Evolutionary conservation across 805 yeast genomes (phyloP), one percentile per base, ranked within the genome.

Genomic region (Pichia ethanolica): DNA sequence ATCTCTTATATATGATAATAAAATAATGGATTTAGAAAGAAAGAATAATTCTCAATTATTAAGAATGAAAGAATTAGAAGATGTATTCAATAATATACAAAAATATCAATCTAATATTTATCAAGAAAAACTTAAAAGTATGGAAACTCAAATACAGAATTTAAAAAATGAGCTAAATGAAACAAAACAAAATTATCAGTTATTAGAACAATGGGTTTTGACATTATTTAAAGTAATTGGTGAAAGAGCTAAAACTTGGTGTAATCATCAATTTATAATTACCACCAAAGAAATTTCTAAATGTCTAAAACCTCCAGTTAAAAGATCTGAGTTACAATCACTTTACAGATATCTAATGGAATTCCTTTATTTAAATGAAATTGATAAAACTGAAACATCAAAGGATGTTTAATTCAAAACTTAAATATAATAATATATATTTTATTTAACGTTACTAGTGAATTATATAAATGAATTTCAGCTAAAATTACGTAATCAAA

Each of bases 201-300:
- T 39, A 20, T 30, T 50, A 20, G 43, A 46, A 14, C 35, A 26
- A 11, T 50, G 53, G 53, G 44, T 43, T 11, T 28, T 50, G 6
- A 27, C 50, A 4, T 14, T 50, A 9, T 50, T 50, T 12, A 46
- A 43, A 35, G 53, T 46, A 35, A 33, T 50, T 34, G 47, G 49
- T 5, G 39, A 39, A 10, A 32, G 47, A 10, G 42, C 52, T 13
- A 45, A 38, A 35, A 39, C 43, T 4, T 42, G 43, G 37, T 35
- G 27, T 9, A 35, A 50, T 20, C n/a, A 28, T 7, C 42, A 50
- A 6, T 46, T 46, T 33, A 26, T n/a, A 9, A 9, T 50, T 4
- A 30, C 50, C 3, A n/a, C 28, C 9, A 44, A 44, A 11, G 45
- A 43, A 28, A 32, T 50, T 13, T 9, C 39, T 14, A 43, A 39